Base-by-base conservation (phyloP, 495 filamentous ascomycete genomes). In the Penicillium diatomitis region DNA sequence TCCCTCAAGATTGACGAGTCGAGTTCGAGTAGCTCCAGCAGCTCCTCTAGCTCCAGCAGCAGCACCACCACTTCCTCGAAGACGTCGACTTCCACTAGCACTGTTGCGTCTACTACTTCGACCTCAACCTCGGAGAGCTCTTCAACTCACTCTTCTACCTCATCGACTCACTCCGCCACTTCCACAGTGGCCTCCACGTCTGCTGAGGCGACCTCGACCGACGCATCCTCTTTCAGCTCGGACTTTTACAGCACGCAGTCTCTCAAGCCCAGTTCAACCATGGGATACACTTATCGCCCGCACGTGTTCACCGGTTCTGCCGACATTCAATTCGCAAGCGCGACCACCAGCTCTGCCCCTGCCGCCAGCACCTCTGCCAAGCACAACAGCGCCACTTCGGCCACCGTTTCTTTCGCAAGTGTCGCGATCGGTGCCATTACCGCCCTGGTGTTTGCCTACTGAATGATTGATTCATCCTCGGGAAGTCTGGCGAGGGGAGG, bases 261-360 rank as follows among this genome's bases (percentile, higher is more conserved):
- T 8, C 52, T 58, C 42, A 55, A 46, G 48, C 41, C 48, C 8
- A 61, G 51, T 47, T 54, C 60, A 9, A 47, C 53, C 37, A 52
- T 50, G 45, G 61, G 61, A 53, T 66, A 63, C 51, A 59, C 53
- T 32, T 69, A 69, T 51, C 58, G 51, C 12, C 65, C 66, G 1
- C 67, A 70, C 41, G 61, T 62, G 8, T 60, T 69, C 41, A 67
- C 65, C 32, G 54, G 53, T 48, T 50, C 50, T 44, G 53, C 60
- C 36, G 48, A 58, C 51, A 52, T 61, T 55, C 41, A 45, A n/a
- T 33, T 46, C 20, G 41, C 54, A 20, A 40, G 61, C 7, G 33
- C 51, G 27, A 49, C 49, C 10, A 47, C 57, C 27, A 27, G 41
- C 31, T 39, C 51, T 4, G 41, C 53, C 30, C 34, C 58, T 11